Percentiles rank a stretch among this genome's conserved stretches.
Conservation (phyloP, 2,329 filamentous ascomycete species). For the Neonectria neomacrospora region DNA sequence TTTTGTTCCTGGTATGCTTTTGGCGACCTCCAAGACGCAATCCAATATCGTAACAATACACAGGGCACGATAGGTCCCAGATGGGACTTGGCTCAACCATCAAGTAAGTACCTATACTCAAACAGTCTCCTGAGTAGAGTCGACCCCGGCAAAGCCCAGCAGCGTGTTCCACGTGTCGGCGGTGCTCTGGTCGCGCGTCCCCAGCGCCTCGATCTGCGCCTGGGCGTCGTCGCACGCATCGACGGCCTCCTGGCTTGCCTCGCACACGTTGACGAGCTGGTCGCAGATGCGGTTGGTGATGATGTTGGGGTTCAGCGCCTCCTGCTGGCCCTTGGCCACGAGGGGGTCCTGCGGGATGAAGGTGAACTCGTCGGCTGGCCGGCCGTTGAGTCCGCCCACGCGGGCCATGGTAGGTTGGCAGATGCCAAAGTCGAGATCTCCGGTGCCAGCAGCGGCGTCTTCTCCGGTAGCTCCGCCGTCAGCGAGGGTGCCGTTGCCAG, state of each 20-base stretch:
- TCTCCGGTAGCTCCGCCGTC: constrained; percentile 35
- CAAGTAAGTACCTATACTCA: constrained; percentile 9
- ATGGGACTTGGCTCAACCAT: not conserved
- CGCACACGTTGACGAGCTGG: constrained; percentile 74
- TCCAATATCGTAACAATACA: not conserved
- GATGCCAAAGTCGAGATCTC: constrained; percentile 61
- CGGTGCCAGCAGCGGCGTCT: constrained; percentile 47
- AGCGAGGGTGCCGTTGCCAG: not conserved
- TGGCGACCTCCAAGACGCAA: no score
- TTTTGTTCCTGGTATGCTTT: not conserved
- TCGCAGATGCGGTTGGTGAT: constrained; percentile 79
- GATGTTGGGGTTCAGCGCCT: constrained; percentile 77
- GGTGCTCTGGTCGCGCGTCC: constrained; percentile 59
- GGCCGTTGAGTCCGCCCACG: constrained; percentile 66
- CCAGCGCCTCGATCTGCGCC: constrained; percentile 61
- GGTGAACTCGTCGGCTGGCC: constrained; percentile 69
- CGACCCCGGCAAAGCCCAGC: constrained; percentile 49
- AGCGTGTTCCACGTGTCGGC: constrained; percentile 60
- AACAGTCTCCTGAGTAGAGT: constrained; percentile 37
- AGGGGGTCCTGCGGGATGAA: constrained; percentile 74
- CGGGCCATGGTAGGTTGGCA: constrained; percentile 70
- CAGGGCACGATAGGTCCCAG: not conserved
- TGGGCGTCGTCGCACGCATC: constrained; percentile 64
- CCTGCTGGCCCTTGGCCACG: constrained; percentile 69
- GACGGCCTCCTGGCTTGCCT: constrained; percentile 69